A percentile compares a stretch with the other conserved stretches of the same genome.
phyloP scores from a whole-genome alignment of 2,329 filamentous ascomycete species.

The Phaeoacremonium minimum region DNA sequence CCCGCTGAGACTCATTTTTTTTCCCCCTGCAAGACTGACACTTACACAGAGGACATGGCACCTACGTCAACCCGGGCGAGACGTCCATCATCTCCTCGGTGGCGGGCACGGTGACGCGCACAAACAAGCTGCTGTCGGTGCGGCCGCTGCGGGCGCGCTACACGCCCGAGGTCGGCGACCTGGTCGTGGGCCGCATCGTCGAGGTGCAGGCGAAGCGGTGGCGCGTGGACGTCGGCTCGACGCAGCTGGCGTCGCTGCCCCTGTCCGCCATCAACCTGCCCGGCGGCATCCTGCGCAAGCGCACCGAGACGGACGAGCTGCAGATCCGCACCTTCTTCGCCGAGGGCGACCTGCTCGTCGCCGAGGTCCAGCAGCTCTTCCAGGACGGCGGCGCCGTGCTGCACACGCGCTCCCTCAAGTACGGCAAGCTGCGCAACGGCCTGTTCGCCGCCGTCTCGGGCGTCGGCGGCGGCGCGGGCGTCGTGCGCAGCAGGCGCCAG shows the following conservation, averaged over 20 bases:
- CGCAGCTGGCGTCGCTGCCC: constrained; percentile 78
- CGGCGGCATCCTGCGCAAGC: constrained; percentile 83
- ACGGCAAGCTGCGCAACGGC: constrained; percentile 93
- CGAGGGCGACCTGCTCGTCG: constrained; percentile 89
- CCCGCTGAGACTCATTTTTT: not conserved
- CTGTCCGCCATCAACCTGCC: constrained; percentile 91
- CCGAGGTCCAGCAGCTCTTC: constrained; percentile 88
- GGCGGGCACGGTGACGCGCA: constrained; percentile 84
- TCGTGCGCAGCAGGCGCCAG: constrained; percentile 79
- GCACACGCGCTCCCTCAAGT: constrained; percentile 87
- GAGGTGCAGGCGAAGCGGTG: constrained; percentile 92
- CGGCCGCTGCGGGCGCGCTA: constrained; percentile 88
- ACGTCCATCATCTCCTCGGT: constrained; percentile 82
- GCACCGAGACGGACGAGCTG: constrained; percentile 93
- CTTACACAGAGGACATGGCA: constrained; percentile 76
- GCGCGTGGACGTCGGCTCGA: constrained; percentile 90
- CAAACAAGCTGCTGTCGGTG: constrained; percentile 94
- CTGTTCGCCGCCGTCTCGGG: constrained; percentile 80
- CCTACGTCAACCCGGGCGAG: constrained; percentile 62
- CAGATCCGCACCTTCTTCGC: constrained; percentile 97
- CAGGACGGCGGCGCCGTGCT: constrained; percentile 80
- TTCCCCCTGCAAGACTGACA: not conserved
- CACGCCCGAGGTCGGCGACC: constrained; percentile 90
- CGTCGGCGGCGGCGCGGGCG: constrained; percentile 78
- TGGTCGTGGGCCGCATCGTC: constrained; percentile 89